Evolutionary conservation across 768 basidiomycete species (phyloP).

Genomic region (Basidioascus undulatus): DNA sequence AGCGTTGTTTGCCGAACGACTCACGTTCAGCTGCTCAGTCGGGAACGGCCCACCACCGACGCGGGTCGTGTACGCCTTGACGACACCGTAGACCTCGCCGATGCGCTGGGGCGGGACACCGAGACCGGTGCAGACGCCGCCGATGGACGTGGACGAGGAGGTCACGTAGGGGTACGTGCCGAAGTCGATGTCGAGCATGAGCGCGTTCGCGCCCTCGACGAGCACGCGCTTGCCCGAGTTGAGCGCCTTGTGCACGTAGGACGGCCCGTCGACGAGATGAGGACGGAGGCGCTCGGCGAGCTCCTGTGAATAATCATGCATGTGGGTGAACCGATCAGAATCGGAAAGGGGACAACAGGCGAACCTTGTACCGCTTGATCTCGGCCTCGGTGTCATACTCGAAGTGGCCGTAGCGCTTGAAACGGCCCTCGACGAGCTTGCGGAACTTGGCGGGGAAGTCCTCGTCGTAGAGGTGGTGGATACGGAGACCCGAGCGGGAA

Average conservation of each 20-base stretch:
- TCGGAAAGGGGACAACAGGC: constrained; percentile 3
- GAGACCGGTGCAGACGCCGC: constrained; percentile 92
- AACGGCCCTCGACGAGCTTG: constrained; percentile 81
- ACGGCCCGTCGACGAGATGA: constrained; percentile 68
- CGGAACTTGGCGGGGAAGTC: constrained; percentile 80
- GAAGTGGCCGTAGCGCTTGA: constrained; percentile 93
- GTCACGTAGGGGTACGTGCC: constrained; percentile 98
- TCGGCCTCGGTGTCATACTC: constrained; percentile 97
- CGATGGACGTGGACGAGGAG: constrained; percentile 74
- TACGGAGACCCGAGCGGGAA: constrained; percentile 77
- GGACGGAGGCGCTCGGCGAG: constrained; percentile 67
- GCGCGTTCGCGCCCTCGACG: constrained; percentile 90
- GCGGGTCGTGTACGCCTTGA: constrained; percentile 95
- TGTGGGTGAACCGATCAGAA: not conserved
- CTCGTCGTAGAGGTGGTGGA: constrained; percentile 85
- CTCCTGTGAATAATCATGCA: constrained; percentile 22
- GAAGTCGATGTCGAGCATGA: constrained; percentile 95
- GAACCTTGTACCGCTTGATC: constrained; percentile 71
- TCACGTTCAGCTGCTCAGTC: constrained; percentile 71
- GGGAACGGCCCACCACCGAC: constrained; percentile 99
- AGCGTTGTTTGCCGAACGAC: constrained; percentile 15
- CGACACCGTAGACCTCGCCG: constrained; percentile 68
- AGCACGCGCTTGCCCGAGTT: constrained; percentile 51
- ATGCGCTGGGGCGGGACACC: constrained; percentile 79
- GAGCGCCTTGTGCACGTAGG: constrained; percentile 61